Evolutionary conservation across 2,329 filamentous ascomycete genomes (phyloP).

Genomic region (Fusarium cyanostomum): DNA sequence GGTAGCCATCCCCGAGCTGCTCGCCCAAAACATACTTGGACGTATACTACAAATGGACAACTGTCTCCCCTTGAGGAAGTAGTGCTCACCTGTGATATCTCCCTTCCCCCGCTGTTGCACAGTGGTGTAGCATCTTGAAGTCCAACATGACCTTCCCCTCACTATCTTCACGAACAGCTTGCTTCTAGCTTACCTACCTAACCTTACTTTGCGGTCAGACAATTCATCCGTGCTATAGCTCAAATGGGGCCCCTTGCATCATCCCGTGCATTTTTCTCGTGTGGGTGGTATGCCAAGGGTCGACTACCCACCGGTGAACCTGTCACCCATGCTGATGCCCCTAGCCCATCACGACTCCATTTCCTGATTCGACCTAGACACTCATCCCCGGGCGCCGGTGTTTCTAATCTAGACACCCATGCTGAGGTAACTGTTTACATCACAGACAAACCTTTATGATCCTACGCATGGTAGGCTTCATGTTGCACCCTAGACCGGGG

Average conservation of each 20-base stretch:
- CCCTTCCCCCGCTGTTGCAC: slow-evolving; percentile 9
- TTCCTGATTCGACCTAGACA: slow-evolving; percentile 23
- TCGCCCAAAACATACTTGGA: neutral
- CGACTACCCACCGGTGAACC: slow-evolving; percentile 15
- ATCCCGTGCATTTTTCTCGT: slow-evolving; percentile 27
- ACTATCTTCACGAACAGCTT: slow-evolving; percentile 3
- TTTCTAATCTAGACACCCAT: slow-evolving; percentile 29
- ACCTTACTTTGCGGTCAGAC: slow-evolving; percentile 26
- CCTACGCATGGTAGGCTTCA: neutral
- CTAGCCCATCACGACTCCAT: slow-evolving; percentile 12
- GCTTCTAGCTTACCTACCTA: slow-evolving; percentile 12
- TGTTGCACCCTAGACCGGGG: slow-evolving; percentile 6
- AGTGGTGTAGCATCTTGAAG: slow-evolving; percentile 21
- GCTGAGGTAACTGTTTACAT: slow-evolving; percentile 2
- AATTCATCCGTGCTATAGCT: slow-evolving; percentile 25
- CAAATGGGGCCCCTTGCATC: slow-evolving; percentile 24
- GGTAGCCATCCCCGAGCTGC: slow-evolving; percentile 10
- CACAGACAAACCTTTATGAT: neutral
- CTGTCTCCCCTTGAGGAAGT: slow-evolving; percentile 1
- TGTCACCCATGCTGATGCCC: slow-evolving; percentile 25
- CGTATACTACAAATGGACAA: slow-evolving; percentile 5
- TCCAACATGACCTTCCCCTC: slow-evolving; percentile 15
- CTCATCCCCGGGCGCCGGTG: slow-evolving; percentile 31
- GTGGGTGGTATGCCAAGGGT: slow-evolving; percentile 34
- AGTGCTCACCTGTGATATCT: slow-evolving; percentile 11